Base-by-base conservation (phyloP, 306 rosid genomes). In the Quercus berberidifolia region DNA sequence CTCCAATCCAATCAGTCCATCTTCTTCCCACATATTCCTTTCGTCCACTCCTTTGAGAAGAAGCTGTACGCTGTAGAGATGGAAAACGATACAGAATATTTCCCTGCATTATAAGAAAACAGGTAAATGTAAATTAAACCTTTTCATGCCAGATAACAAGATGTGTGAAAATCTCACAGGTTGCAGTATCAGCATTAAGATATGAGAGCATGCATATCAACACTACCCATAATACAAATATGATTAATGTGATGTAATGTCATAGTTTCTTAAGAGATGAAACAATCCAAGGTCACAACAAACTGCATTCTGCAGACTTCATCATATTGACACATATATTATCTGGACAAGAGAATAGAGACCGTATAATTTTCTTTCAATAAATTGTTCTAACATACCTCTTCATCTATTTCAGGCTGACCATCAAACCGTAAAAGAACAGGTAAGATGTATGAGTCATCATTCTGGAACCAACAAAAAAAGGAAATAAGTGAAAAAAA, bases 1-100 rank as follows among this genome's bases (percentile, higher is more conserved):
- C 91, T 83, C 97, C 96, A 82, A 91, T 93, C 97, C 90, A 91
- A 65, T 90, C 97, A 65, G 97, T 82, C 99, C 97, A 96, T 90
- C 78, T 92, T 89, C 86, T 93, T 60, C 99, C 99, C 77, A 93
- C 96, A 86, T 91, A 96, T 85, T 96, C 99, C 85, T 91, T 96
- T 81, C 89, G 86, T 74, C 82, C 92, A 77, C 91, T 86, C 81
- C 90, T 85, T 80, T 83, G 89, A 79, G 97, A 87, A 83, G 89
- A 87, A 25, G 98, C 98, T 31, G 99, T 93, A 59, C 90, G 94
- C 87, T 96, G 99, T 46, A 93, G 90, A 76, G 99, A 93, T 30
- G 97, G 97, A 86, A 96, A 96, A 77, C 87, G 91, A 81, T 96
- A 96, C 74, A 96, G 87, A 81, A 96, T 96, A 88, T 91, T 96